Conservation (phyloP, 768 basidiomycete species). For the Leucocoprinus birnbaumii region DNA sequence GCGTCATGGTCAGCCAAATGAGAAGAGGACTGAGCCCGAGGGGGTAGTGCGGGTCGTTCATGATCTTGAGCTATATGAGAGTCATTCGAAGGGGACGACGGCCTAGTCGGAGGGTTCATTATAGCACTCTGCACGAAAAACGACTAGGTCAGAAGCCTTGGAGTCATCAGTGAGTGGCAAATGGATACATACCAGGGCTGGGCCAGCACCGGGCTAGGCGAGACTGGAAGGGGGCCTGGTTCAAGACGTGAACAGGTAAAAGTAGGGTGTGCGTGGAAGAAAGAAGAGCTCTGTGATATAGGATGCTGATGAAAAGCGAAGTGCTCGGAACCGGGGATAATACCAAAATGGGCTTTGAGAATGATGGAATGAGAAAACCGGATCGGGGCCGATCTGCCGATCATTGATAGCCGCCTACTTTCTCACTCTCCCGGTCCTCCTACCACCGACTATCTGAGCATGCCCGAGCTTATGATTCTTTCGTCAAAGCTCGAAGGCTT, state of each 20-base stretch:
- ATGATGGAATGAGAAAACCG: neutral
- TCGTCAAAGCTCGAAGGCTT: too few species aligned
- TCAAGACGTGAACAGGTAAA: neutral
- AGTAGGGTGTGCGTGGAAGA: neutral
- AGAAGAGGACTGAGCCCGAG: neutral
- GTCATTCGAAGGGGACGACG: neutral
- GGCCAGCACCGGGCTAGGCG: neutral
- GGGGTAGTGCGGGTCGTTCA: neutral
- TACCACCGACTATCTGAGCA: too few species aligned
- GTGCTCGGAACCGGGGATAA: too few species aligned
- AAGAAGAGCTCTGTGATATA: neutral
- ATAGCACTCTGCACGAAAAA: neutral
- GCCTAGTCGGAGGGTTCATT: conserved; percentile 2
- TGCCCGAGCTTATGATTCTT: too few species aligned
- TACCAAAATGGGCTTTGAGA: neutral
- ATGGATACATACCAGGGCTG: neutral
- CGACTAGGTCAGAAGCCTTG: neutral
- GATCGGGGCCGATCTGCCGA: neutral
- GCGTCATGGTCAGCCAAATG: conserved; percentile 3
- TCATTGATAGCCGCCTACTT: neutral
- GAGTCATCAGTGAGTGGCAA: neutral
- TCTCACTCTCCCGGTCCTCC: neutral
- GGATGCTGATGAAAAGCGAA: too few species aligned
- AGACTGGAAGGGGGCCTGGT: neutral
- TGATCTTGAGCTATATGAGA: conserved; percentile 1